Base-by-base conservation (phyloP, 148 eudicot genomes). In the Rhododendron molle region DNA sequence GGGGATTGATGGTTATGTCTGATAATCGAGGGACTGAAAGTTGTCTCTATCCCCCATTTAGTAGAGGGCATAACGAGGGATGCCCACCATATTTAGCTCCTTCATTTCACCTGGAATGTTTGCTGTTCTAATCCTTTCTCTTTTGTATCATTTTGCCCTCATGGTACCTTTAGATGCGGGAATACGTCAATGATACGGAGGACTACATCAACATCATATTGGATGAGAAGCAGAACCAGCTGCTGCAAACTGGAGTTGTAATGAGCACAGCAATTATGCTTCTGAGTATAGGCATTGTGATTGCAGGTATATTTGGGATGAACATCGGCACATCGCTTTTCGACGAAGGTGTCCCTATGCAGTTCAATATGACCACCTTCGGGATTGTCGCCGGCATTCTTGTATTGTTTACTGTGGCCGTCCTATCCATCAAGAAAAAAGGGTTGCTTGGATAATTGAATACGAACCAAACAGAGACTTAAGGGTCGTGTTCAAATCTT, bases 161-260 rank as follows among this genome's bases (percentile, higher is more conserved):
- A 14, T 34, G 52, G 12, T n/a, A 36, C 28, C 49, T 78, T 14
- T 11, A 81, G 83, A 28, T 81, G 83, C 65, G 67, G 0, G 83
- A 81, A 81, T 81, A 81, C 13, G 83, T 54, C 8, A 46, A 81
- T 4, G 67, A 81, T 20, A 81, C 83, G 0, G 83, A 81, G 69
- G 83, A 80, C 38, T 80, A 49, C 82, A 49, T 80, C 40, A 80
- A 80, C 62, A 78, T 78, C 14, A 78, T 78, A n/a, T 7, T 80
- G 82, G 82, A 80, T 50, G 82, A 80, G 15, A 80, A 80, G 52
- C 82, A 80, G 82, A 81, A 81, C 67, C 83, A 52, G 83, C 60
- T 81, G 69, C 44, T 81, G 38, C 69, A 10, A 81, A 8, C 54
- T 9, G 83, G 83, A 54, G 83, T 81, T 30, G 67, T 50, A 32